Base-by-base conservation (phyloP, 1,284 basidiomycete species). In the Singerocomus inundabilis region DNA sequence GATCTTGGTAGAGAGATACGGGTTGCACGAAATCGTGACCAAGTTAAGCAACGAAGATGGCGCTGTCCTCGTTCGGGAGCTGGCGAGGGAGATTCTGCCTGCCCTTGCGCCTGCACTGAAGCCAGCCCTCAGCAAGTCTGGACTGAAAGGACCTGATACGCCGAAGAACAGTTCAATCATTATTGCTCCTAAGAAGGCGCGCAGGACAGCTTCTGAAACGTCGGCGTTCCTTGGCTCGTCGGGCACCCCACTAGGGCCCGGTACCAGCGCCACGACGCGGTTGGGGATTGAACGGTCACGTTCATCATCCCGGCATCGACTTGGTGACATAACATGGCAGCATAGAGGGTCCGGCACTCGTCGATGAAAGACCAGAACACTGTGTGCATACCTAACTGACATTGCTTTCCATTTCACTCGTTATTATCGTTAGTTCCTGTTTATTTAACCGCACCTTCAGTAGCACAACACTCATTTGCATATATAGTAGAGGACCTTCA, bases 51-150 rank as follows among this genome's bases (percentile, higher is more conserved):
- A 82, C 56, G 83, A 87, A 42, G 94, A 97, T 64, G 85, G 82
- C 11, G 92, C 94, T 0, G 88, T 97, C 18, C 78, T 98, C 18
- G 92, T 96, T n/a, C 77, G 90, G 52, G 90, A 96, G 69, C 70
- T 94, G 40, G 91, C 92, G 15, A 80, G 87, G 58, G 89, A 91
- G 67, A 88, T 93, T 59, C 73, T 88, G 24, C 89, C 89, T 0
- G 78, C 82, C 0, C 74, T 91, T 38, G 78, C 79, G 29, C 87
- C 87, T 11, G 86, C 77, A 6, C 68, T 88, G 57, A 81, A 74
- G 60, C 83, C 84, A 6, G 68, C 69, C 2, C 61, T 56, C 5
- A 61, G 67, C 21, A 73, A 72, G 56, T 53, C 61, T 9, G 63
- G 65, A 44, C 49, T 64, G 57, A 73, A 58, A 54, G 70, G 55